phyloP scores from a whole-genome alignment of 345 rosid species.

The Ceriops zippeliana region DNA sequence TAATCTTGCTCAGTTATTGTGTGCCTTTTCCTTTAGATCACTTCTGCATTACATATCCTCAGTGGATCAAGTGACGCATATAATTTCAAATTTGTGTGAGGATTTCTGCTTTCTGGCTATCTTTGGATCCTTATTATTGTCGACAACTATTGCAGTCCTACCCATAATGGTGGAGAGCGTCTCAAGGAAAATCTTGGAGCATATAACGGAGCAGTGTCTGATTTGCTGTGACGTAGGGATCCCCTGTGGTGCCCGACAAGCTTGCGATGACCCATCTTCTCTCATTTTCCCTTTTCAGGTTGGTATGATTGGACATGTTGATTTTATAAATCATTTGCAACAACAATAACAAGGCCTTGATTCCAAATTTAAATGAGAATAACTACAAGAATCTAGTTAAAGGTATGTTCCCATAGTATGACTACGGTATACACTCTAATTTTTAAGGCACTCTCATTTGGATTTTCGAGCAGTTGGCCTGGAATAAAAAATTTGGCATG shows the following conservation, averaged over 20 bases:
- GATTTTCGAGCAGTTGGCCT: neutral
- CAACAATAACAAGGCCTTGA: no score
- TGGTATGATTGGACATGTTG: constrained; percentile 11
- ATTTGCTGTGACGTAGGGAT: constrained; percentile 92
- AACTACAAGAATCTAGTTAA: neutral
- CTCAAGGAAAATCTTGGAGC: constrained; percentile 71
- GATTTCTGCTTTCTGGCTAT: neutral
- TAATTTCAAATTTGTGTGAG: neutral
- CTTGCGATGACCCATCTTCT: constrained; percentile 85
- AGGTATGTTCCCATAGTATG: neutral
- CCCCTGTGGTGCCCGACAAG: constrained; percentile 81
- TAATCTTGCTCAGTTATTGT: neutral
- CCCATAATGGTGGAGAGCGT: constrained; percentile 81
- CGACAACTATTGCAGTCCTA: constrained; percentile 52
- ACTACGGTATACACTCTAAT: neutral
- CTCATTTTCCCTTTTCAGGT: constrained; percentile 98
- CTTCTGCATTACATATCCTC: neutral
- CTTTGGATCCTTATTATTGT: constrained; percentile 4
- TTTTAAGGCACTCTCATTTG: neutral
- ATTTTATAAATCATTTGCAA: no score
- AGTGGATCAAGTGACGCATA: neutral
- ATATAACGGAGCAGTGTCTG: constrained; percentile 82
- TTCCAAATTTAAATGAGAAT: no score
- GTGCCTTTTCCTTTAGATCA: neutral
- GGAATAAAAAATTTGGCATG: neutral